Percentiles rank a stretch among this genome's conserved stretches.
Evolutionary conservation across 2,329 filamentous ascomycete genomes (phyloP).

Genomic region (Trichoderma pleuroti): DNA sequence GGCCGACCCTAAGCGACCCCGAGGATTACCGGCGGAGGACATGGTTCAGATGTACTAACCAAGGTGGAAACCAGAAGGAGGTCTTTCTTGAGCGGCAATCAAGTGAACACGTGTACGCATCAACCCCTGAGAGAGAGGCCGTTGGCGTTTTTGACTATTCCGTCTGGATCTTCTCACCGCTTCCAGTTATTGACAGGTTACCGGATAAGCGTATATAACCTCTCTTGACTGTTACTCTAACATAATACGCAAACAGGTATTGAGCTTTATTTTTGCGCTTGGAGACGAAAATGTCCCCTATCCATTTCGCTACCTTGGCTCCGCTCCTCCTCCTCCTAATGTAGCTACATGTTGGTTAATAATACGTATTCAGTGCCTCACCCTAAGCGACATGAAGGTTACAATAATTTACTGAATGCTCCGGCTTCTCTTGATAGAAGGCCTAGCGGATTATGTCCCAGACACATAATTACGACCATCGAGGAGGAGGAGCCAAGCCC

Average conservation of each 20-base stretch:
- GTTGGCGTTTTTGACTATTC: not conserved
- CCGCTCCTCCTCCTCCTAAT: not conserved
- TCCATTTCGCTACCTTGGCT: not conserved
- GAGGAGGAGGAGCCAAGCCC: not conserved
- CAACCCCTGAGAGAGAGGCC: no score
- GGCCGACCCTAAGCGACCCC: not conserved
- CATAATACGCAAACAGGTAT: not conserved
- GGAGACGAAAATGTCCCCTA: not conserved
- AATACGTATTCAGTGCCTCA: not conserved
- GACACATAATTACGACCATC: not conserved
- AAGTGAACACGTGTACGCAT: not conserved
- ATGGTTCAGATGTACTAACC: not conserved
- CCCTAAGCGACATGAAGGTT: fast-evolving
- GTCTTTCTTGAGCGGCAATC: not conserved
- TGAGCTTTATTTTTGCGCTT: not conserved
- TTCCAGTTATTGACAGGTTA: not conserved
- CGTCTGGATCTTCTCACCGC: not conserved
- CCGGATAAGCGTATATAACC: not conserved
- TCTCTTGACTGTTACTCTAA: not conserved
- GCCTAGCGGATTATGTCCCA: not conserved
- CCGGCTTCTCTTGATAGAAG: not conserved
- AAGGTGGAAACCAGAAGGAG: not conserved
- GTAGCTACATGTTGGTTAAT: not conserved
- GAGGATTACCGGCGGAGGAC: not conserved
- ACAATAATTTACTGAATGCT: not conserved